Percentiles rank a stretch among this genome's conserved stretches.
Conservation (phyloP, 305 asterid genomes). For the Fraxinus xanthoxyloides region DNA sequence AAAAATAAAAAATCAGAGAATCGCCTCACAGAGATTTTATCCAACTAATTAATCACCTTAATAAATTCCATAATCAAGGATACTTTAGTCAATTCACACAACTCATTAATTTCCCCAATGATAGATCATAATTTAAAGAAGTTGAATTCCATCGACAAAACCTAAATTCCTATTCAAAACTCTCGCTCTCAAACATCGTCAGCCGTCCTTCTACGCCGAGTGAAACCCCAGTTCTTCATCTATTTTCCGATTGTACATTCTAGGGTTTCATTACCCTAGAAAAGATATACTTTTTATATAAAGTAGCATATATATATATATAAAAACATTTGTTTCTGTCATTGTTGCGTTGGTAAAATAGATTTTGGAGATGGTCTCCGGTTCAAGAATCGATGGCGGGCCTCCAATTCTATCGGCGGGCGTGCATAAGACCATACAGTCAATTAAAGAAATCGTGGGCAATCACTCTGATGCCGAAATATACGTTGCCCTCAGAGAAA, state of each 20-base stretch:
- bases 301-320: not conserved
- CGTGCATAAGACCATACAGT: constrained; percentile 66
- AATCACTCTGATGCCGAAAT: constrained; percentile 89
- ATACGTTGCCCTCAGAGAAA: constrained; percentile 71
- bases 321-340: constrained; percentile 5
- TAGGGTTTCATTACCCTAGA: constrained; percentile 9
- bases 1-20: too few species aligned
- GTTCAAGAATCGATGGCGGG: constrained; percentile 61
- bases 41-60: not conserved
- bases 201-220: constrained; percentile 39
- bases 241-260: constrained; percentile 3
- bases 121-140: not conserved
- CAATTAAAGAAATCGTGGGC: constrained; percentile 80
- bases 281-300: constrained; percentile 5
- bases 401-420: constrained; percentile 67
- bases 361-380: constrained; percentile 58
- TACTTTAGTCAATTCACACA: not conserved
- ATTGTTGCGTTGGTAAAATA: constrained; percentile 16
- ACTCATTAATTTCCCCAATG: constrained; percentile 24
- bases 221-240: constrained; percentile 22
- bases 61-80: not conserved
- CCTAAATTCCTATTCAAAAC: constrained; percentile 37
- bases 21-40: not conserved
- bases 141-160: constrained; percentile 18
- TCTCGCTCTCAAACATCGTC: constrained; percentile 36